These are phyloP conservation scores for Penicillium chermesinum DNA, from an alignment of 495 filamentous ascomycete genomes.

Conservation along the genomic window DNA sequence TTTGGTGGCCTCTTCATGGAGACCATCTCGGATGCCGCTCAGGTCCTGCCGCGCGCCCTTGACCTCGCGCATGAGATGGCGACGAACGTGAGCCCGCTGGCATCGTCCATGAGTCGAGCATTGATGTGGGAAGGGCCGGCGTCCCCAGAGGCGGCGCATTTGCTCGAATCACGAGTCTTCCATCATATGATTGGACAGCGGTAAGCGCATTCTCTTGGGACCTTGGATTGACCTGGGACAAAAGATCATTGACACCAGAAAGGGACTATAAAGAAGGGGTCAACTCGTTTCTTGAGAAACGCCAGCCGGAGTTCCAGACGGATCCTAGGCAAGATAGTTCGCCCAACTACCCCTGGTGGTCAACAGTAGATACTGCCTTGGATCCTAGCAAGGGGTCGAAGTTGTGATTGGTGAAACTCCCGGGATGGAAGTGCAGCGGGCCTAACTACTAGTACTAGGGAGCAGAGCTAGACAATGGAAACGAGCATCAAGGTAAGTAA, in stretches of 20 bases:
- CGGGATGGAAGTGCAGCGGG: no score
- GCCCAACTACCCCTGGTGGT: conserved; percentile 26
- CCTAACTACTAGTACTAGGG: not conserved
- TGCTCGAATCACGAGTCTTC: conserved; percentile 52
- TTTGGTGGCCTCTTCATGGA: conserved; percentile 51
- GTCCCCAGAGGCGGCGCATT: conserved; percentile 50
- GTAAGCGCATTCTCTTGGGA: conserved; percentile 2
- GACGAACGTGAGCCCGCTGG: conserved; percentile 46
- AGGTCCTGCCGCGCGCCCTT: conserved; percentile 47
- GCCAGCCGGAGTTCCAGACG: conserved; percentile 43
- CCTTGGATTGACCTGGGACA: not conserved
- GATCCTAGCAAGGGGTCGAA: conserved; percentile 14
- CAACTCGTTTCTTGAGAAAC: conserved; percentile 42
- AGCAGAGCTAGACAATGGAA: not conserved
- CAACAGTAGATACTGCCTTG: conserved; percentile 9
- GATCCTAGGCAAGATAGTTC: conserved; percentile 14
- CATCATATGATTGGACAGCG: conserved; percentile 45
- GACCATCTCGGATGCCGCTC: conserved; percentile 38
- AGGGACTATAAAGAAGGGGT: conserved; percentile 41
- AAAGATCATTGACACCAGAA: not conserved
- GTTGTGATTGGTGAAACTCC: conserved; percentile 5
- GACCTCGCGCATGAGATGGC: conserved; percentile 50
- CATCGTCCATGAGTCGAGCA: conserved; percentile 48
- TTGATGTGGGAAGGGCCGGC: conserved; percentile 50
- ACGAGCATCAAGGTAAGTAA: not conserved